Evolutionary conservation across 768 basidiomycete genomes (phyloP).

Genomic region (Phlebiopsis flavidoalba): DNA sequence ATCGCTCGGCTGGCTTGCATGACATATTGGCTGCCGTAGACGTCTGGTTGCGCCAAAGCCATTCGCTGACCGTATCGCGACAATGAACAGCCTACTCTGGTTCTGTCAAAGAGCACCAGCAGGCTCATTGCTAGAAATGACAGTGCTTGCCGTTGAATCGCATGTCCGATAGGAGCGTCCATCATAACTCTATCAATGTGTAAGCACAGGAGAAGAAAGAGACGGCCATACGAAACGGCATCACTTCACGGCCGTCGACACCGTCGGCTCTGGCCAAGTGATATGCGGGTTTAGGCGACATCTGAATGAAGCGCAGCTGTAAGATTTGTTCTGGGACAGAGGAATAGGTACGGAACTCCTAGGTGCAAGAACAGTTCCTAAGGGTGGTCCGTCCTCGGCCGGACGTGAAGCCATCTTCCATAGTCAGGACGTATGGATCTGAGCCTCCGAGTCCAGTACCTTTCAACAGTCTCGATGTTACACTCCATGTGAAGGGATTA

Average conservation of each 20-base stretch:
- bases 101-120: not conserved
- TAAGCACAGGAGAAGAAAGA: not conserved
- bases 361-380: too few relatives aligned
- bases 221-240: not conserved
- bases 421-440: too few relatives aligned
- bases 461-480: too few relatives aligned
- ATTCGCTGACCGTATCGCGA: not conserved
- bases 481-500: too few relatives aligned
- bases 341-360: too few relatives aligned
- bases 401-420: too few relatives aligned
- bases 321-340: not conserved
- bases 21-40: not conserved
- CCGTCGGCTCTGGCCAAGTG: too few relatives aligned
- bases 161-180: not conserved
- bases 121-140: not conserved
- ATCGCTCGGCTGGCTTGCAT: not conserved
- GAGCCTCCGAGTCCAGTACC: too few relatives aligned
- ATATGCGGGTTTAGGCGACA: too few relatives aligned
- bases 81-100: not conserved
- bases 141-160: not conserved
- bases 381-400: too few relatives aligned
- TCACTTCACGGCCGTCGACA: not conserved
- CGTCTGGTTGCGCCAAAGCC: not conserved
- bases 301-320: not conserved
- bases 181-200: not conserved